Evolutionary conservation across 2,329 filamentous ascomycete species (phyloP), one percentile per base, ranked within the genome.

Genomic region (Paecilomyces formosus): DNA sequence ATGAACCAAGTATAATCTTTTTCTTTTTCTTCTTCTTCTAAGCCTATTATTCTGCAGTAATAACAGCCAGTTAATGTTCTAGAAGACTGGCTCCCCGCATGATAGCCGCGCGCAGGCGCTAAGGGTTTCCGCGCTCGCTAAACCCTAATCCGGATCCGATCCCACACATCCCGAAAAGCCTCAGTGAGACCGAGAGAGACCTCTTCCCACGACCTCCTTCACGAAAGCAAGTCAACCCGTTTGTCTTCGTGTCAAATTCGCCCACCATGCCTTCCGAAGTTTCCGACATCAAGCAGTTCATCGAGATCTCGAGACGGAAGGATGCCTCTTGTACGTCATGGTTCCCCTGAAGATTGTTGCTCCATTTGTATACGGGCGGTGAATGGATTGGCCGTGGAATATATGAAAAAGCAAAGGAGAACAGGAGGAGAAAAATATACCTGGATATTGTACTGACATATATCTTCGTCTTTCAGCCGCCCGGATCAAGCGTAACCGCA

Each of bases 261-360:
- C 82, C 81, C 90, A 96, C 83, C 81, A 99, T 99, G 94, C 93
- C 94, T 88, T 85, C 87, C 77, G 92, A 97, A 90, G 89, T 97
- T 80, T 90, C 87, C 78, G 94, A 97, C 79, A 97, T 97, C 87
- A 97, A 99, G 78, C 79, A 96, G 86, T 99, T 99, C 90, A 96
- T 99, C 81, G 94, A 97, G 89, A 96, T 99, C 87, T 96, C 90
- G 88, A 89, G 93, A 82, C 90, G 94, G 80, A 96, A 96, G 86
- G 95, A 99, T 88, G 94, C 94, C 79, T 95, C 90, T 78, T 96
- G 94, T 99, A 90, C 76, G 92, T 92, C 61, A 57, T 62, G n/a
- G 39, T 63, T 56, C 54, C 53, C 21, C 26, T 26, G 22, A 22
- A 26, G 11, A 45, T 57, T 55, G 28, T 52, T 39, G 33, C n/a